A percentile compares a stretch with the other conserved stretches of the same genome.
Conservation (phyloP, 768 basidiomycete species). For the Lyophyllum semitale region DNA sequence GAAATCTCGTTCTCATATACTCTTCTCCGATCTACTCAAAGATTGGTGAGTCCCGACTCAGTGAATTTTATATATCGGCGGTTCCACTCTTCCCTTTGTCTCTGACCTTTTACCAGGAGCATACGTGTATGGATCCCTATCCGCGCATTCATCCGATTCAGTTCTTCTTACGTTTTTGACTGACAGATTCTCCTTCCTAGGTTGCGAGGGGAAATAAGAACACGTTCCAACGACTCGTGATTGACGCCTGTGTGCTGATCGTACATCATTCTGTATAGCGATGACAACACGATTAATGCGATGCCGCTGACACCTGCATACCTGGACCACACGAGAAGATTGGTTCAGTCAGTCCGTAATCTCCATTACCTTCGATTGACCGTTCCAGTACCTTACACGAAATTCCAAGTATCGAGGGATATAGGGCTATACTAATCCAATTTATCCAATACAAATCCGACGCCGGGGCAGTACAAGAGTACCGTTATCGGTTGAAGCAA, state of each 20-base stretch:
- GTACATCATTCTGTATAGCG: neutral
- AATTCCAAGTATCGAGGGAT: neutral
- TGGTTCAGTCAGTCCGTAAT: neutral
- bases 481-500: conserved; percentile 5
- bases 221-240: conserved; percentile 8
- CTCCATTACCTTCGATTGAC: neutral
- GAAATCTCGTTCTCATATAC: too few relatives aligned
- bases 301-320: neutral
- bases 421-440: neutral
- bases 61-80: too few relatives aligned
- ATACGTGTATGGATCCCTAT: too few relatives aligned
- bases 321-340: neutral
- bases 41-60: too few relatives aligned
- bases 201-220: conserved; percentile 9
- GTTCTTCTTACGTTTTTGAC: too few relatives aligned
- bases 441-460: conserved; percentile 7
- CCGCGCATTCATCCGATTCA: too few relatives aligned
- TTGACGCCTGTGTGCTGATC: conserved; percentile 13
- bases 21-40: too few relatives aligned
- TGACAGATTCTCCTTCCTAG: neutral
- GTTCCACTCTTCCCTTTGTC: too few relatives aligned
- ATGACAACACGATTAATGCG: neutral
- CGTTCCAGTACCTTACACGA: neutral
- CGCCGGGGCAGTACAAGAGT: conserved; percentile 6
- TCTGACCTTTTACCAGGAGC: too few relatives aligned